Conservation (phyloP, 2,329 filamentous ascomycete species). For the Reticulascus tulasneorum region DNA sequence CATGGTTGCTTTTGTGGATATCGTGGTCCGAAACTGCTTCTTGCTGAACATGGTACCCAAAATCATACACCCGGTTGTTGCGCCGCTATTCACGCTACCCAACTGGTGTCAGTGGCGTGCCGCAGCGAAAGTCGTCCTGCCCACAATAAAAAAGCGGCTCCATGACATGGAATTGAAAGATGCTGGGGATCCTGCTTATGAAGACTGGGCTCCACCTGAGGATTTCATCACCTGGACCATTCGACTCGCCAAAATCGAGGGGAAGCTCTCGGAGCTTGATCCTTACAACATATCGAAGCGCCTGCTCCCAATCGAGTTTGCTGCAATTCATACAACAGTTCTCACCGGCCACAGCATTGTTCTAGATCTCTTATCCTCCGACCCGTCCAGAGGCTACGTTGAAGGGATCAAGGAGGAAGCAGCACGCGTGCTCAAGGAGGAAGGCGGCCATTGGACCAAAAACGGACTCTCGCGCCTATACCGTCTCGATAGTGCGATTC, state of each 20-base stretch:
- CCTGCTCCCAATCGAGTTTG: conserved; percentile 54
- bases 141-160: conserved; percentile 47
- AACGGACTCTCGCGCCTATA: conserved; percentile 36
- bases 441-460: conserved; percentile 43
- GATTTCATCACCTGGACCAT: conserved; percentile 58
- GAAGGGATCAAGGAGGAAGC: conserved; percentile 41
- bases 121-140: conserved; percentile 36
- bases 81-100: conserved; percentile 37
- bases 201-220: conserved; percentile 42
- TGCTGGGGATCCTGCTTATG: conserved; percentile 32
- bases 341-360: conserved; percentile 45
- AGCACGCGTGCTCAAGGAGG: conserved; percentile 24
- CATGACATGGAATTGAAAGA: conserved; percentile 39
- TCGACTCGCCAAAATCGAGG: conserved; percentile 43
- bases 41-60: conserved; percentile 42
- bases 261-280: conserved; percentile 36
- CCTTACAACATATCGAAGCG: conserved; percentile 45
- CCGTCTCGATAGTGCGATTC: conserved; percentile 47
- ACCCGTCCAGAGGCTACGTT: conserved; percentile 28
- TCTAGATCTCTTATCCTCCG: conserved; percentile 40
- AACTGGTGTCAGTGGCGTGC: conserved; percentile 45
- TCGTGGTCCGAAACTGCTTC: conserved; percentile 41
- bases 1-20: conserved; percentile 46
- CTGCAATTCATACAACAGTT: conserved; percentile 55
- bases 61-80: conserved; percentile 45